phyloP scores from a whole-genome alignment of 495 filamentous ascomycete genomes.

The Parathielavia appendiculata region DNA sequence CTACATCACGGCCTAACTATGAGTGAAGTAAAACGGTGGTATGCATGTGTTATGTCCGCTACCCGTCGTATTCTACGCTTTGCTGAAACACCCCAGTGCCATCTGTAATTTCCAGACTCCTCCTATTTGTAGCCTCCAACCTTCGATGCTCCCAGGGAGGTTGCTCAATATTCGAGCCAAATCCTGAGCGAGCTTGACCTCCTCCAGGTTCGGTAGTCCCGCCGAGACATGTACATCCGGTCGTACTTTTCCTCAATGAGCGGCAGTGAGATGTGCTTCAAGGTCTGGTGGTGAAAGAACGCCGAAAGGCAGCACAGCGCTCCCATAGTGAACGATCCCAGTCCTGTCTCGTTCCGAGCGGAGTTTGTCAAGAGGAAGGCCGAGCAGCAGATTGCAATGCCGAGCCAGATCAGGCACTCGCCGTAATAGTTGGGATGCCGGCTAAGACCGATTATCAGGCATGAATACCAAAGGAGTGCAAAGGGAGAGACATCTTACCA shows the following conservation, averaged over 20 bases:
- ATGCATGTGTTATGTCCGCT: not conserved
- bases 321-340: slow-evolving; percentile 41
- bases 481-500: slow-evolving; percentile 22
- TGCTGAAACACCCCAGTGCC: not conserved
- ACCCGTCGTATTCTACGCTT: not conserved
- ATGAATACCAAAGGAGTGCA: not conserved
- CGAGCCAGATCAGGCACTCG: slow-evolving; percentile 60
- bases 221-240: slow-evolving; percentile 11
- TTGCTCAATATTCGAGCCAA: not conserved
- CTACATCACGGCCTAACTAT: too few species aligned
- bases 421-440: slow-evolving; percentile 66
- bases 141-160: not conserved
- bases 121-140: not conserved
- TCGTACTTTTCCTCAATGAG: slow-evolving; percentile 60
- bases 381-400: slow-evolving; percentile 49
- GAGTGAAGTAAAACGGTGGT: too few species aligned
- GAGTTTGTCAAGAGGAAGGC: slow-evolving; percentile 45
- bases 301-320: slow-evolving; percentile 47
- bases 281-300: slow-evolving; percentile 55
- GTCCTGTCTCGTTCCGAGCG: slow-evolving; percentile 45
- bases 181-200: slow-evolving; percentile 2
- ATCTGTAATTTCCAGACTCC: too few species aligned
- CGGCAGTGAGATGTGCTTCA: slow-evolving; percentile 45
- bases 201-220: slow-evolving; percentile 65
- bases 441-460: slow-evolving; percentile 25